Evolutionary conservation across 345 rosid genomes (phyloP).

Genomic region (Aegle marmelos): DNA sequence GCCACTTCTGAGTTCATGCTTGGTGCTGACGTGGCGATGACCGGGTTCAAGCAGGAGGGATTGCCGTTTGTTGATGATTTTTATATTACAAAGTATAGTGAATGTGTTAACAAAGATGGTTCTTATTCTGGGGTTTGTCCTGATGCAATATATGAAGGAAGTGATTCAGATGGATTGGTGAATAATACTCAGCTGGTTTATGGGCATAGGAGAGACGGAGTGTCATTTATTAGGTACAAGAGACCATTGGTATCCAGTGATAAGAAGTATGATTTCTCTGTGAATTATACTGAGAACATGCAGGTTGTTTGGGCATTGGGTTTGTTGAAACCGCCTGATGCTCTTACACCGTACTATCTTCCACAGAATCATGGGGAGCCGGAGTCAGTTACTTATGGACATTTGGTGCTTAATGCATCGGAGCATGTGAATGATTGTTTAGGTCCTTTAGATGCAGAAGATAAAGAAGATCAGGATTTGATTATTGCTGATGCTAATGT

Average conservation of each 20-base stretch:
- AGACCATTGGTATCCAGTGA: slow-evolving; percentile 58
- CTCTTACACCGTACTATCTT: slow-evolving; percentile 70
- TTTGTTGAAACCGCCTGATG: slow-evolving; percentile 80
- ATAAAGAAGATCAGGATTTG: slow-evolving; percentile 71
- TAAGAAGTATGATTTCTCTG: slow-evolving; percentile 70
- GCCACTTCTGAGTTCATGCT: slow-evolving; percentile 51
- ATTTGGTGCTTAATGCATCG: slow-evolving; percentile 47
- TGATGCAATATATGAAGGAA: slow-evolving; percentile 57
- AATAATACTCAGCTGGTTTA: slow-evolving; percentile 68
- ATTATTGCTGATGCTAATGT: slow-evolving; percentile 49
- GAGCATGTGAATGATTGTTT: slow-evolving; percentile 46
- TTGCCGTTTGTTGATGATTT: slow-evolving; percentile 84
- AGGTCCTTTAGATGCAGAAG: slow-evolving; percentile 66
- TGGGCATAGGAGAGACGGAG: slow-evolving; percentile 95
- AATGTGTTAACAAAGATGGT: slow-evolving; percentile 65
- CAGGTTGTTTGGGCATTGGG: slow-evolving; percentile 94
- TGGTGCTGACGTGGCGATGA: slow-evolving; percentile 75
- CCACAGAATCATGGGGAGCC: slow-evolving; percentile 86
- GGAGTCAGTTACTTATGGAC: slow-evolving; percentile 37
- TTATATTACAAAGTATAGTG: slow-evolving; percentile 63
- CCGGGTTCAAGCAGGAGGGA: slow-evolving; percentile 74
- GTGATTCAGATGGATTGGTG: slow-evolving; percentile 45
- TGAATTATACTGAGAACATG: slow-evolving; percentile 45
- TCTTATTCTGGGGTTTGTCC: slow-evolving; percentile 84
- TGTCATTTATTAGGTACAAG: slow-evolving; percentile 78